phyloP scores from a whole-genome alignment of 75 land plant species.

The Pinus albicaulis region DNA sequence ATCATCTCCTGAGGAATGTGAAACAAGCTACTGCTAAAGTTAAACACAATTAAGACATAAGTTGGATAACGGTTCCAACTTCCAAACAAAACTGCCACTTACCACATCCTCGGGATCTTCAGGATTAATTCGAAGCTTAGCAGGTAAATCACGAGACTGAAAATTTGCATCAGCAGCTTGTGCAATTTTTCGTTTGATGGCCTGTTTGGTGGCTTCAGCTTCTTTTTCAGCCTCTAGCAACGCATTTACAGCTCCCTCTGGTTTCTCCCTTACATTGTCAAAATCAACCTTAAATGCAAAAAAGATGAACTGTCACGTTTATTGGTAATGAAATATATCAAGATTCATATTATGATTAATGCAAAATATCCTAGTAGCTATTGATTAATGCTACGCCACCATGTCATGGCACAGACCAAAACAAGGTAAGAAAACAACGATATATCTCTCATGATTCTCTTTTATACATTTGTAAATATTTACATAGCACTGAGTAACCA shows the following conservation, averaged over 20 bases:
- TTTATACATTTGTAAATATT: no score
- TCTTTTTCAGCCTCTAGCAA: slow-evolving; percentile 83
- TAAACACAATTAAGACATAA: background rate
- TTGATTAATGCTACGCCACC: no score
- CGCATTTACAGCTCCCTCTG: slow-evolving; percentile 52
- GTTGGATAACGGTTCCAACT: background rate
- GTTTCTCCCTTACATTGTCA: slow-evolving; percentile 70
- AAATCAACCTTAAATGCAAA: slow-evolving; percentile 69
- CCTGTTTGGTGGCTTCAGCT: slow-evolving; percentile 88
- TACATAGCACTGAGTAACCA: no score
- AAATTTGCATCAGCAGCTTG: slow-evolving; percentile 80
- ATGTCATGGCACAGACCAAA: no score
- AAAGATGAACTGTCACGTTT: no score
- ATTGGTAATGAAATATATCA: no score
- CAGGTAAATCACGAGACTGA: slow-evolving; percentile 63
- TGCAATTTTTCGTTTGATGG: slow-evolving; percentile 90
- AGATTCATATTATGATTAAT: no score
- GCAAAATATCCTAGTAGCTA: no score
- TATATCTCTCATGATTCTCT: no score
- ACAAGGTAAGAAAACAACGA: no score
- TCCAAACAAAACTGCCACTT: slow-evolving; percentile 17
- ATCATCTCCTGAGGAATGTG: background rate
- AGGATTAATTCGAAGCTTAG: slow-evolving; percentile 84
- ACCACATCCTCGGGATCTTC: slow-evolving; percentile 98
- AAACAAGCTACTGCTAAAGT: background rate